Base-by-base conservation (phyloP, 345 rosid genomes). In the Noccaea bulbosa region DNA sequence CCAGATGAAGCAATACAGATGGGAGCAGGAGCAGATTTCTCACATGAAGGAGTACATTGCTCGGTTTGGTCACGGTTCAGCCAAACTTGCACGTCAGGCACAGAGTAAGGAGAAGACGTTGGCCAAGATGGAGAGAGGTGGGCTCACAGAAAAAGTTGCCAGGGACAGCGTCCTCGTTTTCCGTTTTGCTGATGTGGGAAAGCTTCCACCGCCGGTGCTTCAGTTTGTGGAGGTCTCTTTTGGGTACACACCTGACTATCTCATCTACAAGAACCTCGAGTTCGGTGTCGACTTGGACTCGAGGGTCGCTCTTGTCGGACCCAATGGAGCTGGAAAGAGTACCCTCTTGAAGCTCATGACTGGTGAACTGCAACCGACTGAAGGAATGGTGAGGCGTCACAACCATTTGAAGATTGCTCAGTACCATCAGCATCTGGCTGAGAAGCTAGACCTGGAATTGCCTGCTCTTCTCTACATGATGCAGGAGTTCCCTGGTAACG, bases 11-110 rank as follows among this genome's bases (percentile, higher is more conserved):
- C 96, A 95, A 63, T 95, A 92, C 86, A 86, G 83, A 78, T 95
- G 98, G 99, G 99, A 95, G 83, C 98, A 92, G 85, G 98, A 95
- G 81, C 99, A 95, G 84, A 95, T 95, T 74, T 61, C 98, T 66
- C 77, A 84, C 41, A 95, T 95, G 99, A 95, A 95, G 83, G 99
- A 95, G 69, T 95, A 95, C 79, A 95, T 95, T 69, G 99, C 99
- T 68, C 83, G 98, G 60, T 95, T 95, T 54, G 99, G 99, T 52
- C 99, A 95, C 65, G 99, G 99, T 49, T 92, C 99, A 20, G 99
- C 99, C 20, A 95, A 95, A 73, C 87, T 95, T 35, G 99, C 99
- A 30, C 97, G 99, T 34, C 99, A 95, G 56, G 98, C 98, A 7
- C 99, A 92, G 86, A 95, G 99, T 79, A 95, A 95, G 80, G 99